phyloP scores from a whole-genome alignment of 2,329 filamentous ascomycete species.

The Beauveria brongniartii region DNA sequence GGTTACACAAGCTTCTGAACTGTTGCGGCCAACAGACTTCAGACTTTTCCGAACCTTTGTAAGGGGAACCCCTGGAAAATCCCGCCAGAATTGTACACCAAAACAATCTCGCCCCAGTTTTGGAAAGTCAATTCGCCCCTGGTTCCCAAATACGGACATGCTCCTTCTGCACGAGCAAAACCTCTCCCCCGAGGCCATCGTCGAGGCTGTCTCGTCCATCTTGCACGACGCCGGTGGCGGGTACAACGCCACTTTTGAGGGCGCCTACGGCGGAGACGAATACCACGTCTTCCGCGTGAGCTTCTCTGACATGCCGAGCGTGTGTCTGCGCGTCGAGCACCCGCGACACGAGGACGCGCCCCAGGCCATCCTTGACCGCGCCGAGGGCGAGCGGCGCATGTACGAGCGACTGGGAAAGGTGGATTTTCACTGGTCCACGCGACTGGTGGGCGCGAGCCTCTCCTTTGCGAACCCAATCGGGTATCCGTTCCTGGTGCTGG shows the following conservation, averaged over 20 bases:
- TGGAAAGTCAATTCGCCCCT: no score
- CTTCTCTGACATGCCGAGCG: not conserved
- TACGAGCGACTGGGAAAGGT: not conserved
- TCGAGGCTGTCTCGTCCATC: not conserved
- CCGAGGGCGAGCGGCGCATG: not conserved
- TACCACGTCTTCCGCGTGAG: not conserved
- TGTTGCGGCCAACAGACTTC: no score
- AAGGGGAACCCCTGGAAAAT: no score
- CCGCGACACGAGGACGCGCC: not conserved
- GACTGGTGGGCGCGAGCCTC: not conserved
- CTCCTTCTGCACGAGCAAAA: not conserved
- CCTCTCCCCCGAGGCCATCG: not conserved
- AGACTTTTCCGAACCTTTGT: no score
- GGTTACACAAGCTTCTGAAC: no score
- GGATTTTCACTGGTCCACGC: not conserved
- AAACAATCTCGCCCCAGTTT: no score
- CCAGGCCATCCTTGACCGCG: not conserved
- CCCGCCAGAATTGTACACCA: no score
- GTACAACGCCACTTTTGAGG: not conserved
- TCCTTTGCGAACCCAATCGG: slow-evolving; percentile 1
- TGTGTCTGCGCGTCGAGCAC: not conserved
- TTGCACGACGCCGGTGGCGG: no score
- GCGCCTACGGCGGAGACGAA: not conserved
- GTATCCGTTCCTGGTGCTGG: slow-evolving; percentile 4
- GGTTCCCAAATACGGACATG: not conserved